These are phyloP conservation scores for Eucalyptus curtisii DNA, from an alignment of 345 rosid genomes.

Conservation along the genomic window DNA sequence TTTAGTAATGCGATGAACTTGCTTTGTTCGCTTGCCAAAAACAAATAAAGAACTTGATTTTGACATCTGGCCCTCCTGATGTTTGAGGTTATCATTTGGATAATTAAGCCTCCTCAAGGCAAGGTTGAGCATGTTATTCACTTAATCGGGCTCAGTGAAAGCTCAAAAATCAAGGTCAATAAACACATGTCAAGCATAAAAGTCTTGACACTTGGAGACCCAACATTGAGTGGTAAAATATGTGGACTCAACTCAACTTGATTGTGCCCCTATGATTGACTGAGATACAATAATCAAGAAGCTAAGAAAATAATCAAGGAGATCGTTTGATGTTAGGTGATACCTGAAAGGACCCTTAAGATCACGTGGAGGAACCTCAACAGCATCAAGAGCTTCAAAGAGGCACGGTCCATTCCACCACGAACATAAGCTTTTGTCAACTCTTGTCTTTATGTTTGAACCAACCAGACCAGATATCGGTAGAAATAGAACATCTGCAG, in stretches of 20 bases:
- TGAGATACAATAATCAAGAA: background rate
- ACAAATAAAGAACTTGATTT: background rate
- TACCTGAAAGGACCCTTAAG: conserved; percentile 97
- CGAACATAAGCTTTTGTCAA: conserved; percentile 50
- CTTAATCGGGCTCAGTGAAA: background rate
- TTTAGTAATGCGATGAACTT: background rate
- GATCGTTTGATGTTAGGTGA: background rate
- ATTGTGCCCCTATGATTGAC: background rate
- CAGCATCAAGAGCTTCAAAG: conserved; percentile 70
- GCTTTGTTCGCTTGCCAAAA: background rate
- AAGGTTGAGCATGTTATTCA: background rate
- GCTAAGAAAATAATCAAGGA: background rate
- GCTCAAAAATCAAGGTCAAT: background rate
- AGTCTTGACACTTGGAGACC: background rate
- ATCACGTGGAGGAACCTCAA: conserved; percentile 79
- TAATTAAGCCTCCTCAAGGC: background rate
- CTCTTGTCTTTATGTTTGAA: conserved; percentile 47
- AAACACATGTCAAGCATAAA: background rate
- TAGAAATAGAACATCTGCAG: conserved; percentile 78
- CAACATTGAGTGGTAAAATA: background rate
- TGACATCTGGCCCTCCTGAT: background rate
- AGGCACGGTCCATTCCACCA: conserved; percentile 95
- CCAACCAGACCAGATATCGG: conserved; percentile 92
- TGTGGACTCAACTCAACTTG: background rate
- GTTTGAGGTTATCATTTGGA: background rate